phyloP scores from a whole-genome alignment of 768 basidiomycete species.

The Trametes cubensis region DNA sequence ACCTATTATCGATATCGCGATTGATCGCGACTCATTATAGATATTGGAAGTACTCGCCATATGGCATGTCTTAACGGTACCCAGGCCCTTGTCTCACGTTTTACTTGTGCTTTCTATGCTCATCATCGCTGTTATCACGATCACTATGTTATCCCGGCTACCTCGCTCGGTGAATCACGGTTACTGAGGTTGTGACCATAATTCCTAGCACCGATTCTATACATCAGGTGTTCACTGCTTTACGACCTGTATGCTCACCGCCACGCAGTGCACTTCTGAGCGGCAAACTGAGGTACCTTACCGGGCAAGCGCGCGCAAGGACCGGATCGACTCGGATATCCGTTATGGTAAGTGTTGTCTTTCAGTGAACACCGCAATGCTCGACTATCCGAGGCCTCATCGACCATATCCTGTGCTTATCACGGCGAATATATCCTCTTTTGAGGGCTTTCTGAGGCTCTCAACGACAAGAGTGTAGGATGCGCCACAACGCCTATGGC shows the following conservation, averaged over 20 bases:
- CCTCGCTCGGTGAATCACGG: too few species aligned
- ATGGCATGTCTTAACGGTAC: constrained; percentile 32
- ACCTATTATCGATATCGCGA: neutral
- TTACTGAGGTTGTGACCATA: too few species aligned
- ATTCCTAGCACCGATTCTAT: too few species aligned
- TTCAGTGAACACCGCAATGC: neutral
- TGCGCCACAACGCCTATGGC: constrained; percentile 9
- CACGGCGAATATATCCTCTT: neutral
- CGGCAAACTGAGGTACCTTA: too few species aligned
- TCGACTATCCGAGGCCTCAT: too few species aligned
- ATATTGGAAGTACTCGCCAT: constrained; percentile 45
- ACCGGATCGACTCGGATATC: neutral
- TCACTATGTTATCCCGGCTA: too few species aligned
- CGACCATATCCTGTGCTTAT: too few species aligned
- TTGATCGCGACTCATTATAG: constrained; percentile 19
- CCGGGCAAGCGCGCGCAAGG: too few species aligned
- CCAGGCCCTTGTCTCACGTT: neutral
- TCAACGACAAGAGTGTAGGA: neutral
- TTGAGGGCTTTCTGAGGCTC: neutral
- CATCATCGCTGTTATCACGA: neutral
- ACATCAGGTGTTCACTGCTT: too few species aligned
- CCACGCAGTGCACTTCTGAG: too few species aligned
- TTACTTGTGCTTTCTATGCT: neutral
- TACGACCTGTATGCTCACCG: too few species aligned
- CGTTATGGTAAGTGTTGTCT: constrained; percentile 1